These are phyloP conservation scores for Dryadomyces quercivorus DNA, from an alignment of 2,329 filamentous ascomycete species.

Conservation along the genomic window DNA sequence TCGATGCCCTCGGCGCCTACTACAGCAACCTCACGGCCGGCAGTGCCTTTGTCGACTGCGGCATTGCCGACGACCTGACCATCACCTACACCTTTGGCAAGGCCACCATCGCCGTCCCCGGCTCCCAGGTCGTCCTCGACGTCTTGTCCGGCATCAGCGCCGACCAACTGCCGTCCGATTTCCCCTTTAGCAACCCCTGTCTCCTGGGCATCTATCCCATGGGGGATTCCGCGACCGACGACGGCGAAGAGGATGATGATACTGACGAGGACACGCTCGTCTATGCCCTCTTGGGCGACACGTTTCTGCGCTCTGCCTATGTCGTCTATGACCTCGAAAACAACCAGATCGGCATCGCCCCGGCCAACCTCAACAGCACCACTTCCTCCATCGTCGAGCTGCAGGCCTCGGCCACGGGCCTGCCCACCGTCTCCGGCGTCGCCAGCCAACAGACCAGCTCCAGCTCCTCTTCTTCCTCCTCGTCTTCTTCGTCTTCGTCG, in stretches of 20 bases:
- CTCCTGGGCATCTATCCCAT: conserved; percentile 41
- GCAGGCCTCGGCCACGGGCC: conserved; percentile 19
- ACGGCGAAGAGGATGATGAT: background rate
- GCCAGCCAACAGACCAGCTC: conserved; percentile 19
- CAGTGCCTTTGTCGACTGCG: conserved; percentile 28
- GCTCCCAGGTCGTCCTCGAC: conserved; percentile 27
- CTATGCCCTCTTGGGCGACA: conserved; percentile 29
- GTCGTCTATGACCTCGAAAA: conserved; percentile 42
- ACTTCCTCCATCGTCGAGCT: conserved; percentile 34
- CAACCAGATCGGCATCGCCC: conserved; percentile 37
- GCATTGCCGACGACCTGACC: conserved; percentile 16
- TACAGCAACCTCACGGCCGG: conserved; percentile 22
- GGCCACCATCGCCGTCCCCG: conserved; percentile 16
- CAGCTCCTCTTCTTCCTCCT: background rate
- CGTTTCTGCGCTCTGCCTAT: conserved; percentile 36
- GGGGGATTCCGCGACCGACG: conserved; percentile 2
- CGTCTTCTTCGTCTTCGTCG: too few relatives aligned
- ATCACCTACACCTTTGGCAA: conserved; percentile 21
- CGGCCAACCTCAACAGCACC: conserved; percentile 36
- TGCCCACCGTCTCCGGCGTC: conserved; percentile 34
- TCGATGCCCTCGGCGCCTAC: conserved; percentile 24
- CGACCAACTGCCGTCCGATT: conserved; percentile 15
- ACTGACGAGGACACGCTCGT: background rate
- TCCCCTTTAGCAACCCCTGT: conserved; percentile 31
- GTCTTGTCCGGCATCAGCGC: conserved; percentile 16